Evolutionary conservation across 257 asterid genomes (phyloP), one percentile per base, ranked within the genome.

Genomic region (Solanum pimpinellifolium): DNA sequence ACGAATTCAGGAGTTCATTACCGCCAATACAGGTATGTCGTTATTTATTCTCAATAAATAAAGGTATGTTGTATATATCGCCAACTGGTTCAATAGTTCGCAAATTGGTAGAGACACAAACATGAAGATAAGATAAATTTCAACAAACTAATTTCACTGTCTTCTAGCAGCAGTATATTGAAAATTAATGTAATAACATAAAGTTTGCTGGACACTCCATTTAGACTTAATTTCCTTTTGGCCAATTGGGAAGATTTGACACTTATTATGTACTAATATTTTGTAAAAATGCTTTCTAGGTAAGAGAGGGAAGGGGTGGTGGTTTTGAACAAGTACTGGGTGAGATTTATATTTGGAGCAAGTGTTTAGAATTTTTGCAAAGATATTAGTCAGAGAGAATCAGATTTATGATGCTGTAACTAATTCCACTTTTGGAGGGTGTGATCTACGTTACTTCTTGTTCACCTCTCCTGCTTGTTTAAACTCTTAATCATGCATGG

Each of bases 11-110:
- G 75, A 89, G 86, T 83, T 90, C 91, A 33, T 86, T 91, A 90
- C 76, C 91, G 69, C 88, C 92, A 77, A 90, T 84, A 68, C 92
- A 93, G 98, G 99, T 96, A 93, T 73, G 86, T 85, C 68, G 37
- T 44, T 25, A 27, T 66, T 66, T 66, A 6, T 66, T 66, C 73
- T 66, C 73, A 25, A 66, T 37, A 62, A 77, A 90, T 84, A 69
- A 90, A 92, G 98, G 99, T 96, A 92, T 81, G 83, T 88, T 78
- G 37, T 76, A 27, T 46, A 11, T 76, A 77, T 73, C 42, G 37
- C 25, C 72, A 65, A 81, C 74, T 85, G 35, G 35, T 88, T 74
- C 86, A 77, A 41, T 56, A 89, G 21, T 56, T 35, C 47, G 18
- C 76, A 83, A 60, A 39, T 59, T 87, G 87, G 20, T 47, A 27